A percentile compares a stretch with the other conserved stretches of the same genome.
phyloP scores from a whole-genome alignment of 805 yeast genomes.

The Saccharomycopsis babjevae region DNA sequence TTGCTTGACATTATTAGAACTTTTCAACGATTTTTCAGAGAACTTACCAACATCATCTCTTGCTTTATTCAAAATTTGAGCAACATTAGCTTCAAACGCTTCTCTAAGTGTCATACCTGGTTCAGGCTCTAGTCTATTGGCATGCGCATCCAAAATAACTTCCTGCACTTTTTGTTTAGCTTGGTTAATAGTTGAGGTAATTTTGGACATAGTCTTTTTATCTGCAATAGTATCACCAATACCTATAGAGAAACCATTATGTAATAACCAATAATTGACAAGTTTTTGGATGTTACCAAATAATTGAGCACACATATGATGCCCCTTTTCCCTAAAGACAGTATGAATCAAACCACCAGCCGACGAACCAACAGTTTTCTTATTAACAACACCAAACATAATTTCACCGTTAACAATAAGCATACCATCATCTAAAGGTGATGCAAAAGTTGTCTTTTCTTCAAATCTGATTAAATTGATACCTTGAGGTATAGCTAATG shows the following conservation, averaged over 20 bases:
- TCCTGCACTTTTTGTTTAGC: conserved; percentile 94
- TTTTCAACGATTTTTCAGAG: conserved; percentile 93
- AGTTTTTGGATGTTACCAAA: conserved; percentile 92
- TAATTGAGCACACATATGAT: conserved; percentile 76
- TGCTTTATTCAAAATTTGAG: conserved; percentile 90
- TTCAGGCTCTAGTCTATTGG: conserved; percentile 79
- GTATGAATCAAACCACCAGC: conserved; percentile 97
- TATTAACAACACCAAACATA: conserved; percentile 95
- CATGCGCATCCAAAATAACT: conserved; percentile 86
- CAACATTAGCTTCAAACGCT: conserved; percentile 94
- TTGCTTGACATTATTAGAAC: conserved; percentile 91
- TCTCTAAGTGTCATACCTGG: conserved; percentile 99
- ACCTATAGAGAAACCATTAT: conserved; percentile 97
- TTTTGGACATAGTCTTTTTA: conserved; percentile 86
- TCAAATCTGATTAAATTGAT: conserved; percentile 91
- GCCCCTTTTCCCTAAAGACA: conserved; percentile 96
- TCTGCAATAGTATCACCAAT: conserved; percentile 99
- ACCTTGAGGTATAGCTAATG: conserved; percentile 92
- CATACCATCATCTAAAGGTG: conserved; percentile 95
- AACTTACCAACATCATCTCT: conserved; percentile 99
- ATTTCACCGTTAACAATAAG: conserved; percentile 90
- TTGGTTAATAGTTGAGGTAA: conserved; percentile 83
- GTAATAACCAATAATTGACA: conserved; percentile 92
- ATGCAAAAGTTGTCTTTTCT: conserved; percentile 69
- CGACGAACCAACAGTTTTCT: conserved; percentile 96